Evolutionary conservation across 2,329 filamentous ascomycete genomes (phyloP), one percentile per base, ranked within the genome.

Genomic region (Chaetoscypha palmicola): DNA sequence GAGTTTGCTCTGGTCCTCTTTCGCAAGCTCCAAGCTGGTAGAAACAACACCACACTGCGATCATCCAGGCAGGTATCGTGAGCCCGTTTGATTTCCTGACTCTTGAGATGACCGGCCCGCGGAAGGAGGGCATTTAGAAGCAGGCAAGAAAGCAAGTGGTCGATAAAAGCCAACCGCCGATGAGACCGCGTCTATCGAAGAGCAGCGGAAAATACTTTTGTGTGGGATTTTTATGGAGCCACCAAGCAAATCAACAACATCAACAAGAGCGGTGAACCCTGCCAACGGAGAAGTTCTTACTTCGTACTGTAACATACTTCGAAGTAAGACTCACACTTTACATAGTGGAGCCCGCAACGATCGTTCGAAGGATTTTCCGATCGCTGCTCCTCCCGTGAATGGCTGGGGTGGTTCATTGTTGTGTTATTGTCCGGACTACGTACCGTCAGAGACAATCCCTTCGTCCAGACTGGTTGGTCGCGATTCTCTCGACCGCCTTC

Each of bases 201-300:
- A n/a, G n/a, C n/a, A n/a, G n/a, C n/a, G n/a, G n/a, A n/a, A n/a
- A n/a, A n/a, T n/a, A n/a, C n/a, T n/a, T n/a, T n/a, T n/a, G n/a
- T n/a, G n/a, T n/a, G n/a, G n/a, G n/a, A n/a, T n/a, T n/a, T n/a
- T n/a, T n/a, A n/a, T n/a, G n/a, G n/a, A n/a, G n/a, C n/a, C n/a
- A n/a, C n/a, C n/a, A 31, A 3, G 28, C 11, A 39, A 31, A 21
- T 31, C 28, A 39, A 39, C 23, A 39, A 30, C 14, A 39, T 11
- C 12, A 26, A 17, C 28, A 30, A 37, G 19, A 50, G 52, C 48
- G 48, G 52, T 54, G 52, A 48, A 54, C 52, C 48, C 38, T 50
- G 42, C 41, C n/a, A 28, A 32, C 41, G 44, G 46, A 30, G 19
- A 19, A 21, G 20, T 31, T 23, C 23, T 40, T 26, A 16, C n/a